Conservation (phyloP, 331 rosid species). For the Stylosanthes scabra region DNA sequence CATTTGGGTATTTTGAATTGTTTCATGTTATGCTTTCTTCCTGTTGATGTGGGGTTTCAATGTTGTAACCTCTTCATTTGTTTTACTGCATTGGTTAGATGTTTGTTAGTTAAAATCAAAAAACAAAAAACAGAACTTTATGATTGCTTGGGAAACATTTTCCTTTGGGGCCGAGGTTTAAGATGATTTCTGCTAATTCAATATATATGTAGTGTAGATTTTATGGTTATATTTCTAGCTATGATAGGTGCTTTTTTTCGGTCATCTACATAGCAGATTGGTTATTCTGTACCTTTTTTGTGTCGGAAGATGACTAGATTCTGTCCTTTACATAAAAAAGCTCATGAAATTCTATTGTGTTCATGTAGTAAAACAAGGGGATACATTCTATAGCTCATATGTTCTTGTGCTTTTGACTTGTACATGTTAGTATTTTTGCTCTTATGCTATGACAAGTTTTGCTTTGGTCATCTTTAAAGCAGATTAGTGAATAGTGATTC, state of each 20-base stretch:
- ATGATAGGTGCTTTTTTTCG: background rate
- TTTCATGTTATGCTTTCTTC: too few species aligned
- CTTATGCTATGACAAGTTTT: too few species aligned
- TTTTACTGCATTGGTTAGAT: too few species aligned
- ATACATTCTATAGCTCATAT: slow-evolving; percentile 6
- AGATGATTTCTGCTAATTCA: too few species aligned
- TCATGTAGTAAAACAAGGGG: slow-evolving; percentile 31
- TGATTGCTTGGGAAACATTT: background rate
- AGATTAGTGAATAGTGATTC: too few species aligned
- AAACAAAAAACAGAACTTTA: too few species aligned
- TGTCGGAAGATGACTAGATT: slow-evolving; percentile 71
- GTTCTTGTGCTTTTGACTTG: background rate
- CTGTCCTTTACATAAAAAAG: slow-evolving; percentile 18
- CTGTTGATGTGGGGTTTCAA: too few species aligned
- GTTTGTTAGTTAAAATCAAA: too few species aligned
- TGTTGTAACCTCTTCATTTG: too few species aligned
- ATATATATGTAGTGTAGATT: background rate
- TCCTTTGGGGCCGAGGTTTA: background rate
- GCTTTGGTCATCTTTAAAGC: too few species aligned
- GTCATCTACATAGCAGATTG: slow-evolving; percentile 69
- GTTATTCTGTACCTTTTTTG: slow-evolving; percentile 47
- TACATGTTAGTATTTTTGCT: background rate
- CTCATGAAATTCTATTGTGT: slow-evolving; percentile 26
- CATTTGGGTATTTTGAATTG: too few species aligned
- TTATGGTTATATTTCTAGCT: background rate